phyloP scores from a whole-genome alignment of 73 alveolate genomes.

The Paramecium tetraurelia region DNA sequence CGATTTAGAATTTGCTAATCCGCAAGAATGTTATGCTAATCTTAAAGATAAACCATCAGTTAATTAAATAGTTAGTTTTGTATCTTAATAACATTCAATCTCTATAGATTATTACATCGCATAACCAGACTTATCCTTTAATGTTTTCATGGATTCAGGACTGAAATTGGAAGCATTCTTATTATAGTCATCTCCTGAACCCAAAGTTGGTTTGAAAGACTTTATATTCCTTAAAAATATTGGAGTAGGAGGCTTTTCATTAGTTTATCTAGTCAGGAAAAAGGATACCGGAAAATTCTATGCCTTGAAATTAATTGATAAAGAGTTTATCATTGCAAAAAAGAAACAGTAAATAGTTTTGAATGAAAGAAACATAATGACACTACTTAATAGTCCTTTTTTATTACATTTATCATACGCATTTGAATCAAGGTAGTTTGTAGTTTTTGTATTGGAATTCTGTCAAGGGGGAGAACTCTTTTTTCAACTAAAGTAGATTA shows the following conservation, averaged over 20 bases:
- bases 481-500: conserved; percentile 69
- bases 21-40: conserved; percentile 13
- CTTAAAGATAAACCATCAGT: conserved; percentile 38
- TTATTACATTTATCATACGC: conserved; percentile 75
- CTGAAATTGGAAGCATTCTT: conserved; percentile 31
- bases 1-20: conserved; percentile 33
- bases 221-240: conserved; percentile 70
- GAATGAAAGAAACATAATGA: conserved; percentile 70
- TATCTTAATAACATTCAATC: neutral
- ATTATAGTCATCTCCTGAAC: neutral
- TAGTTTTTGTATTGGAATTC: conserved; percentile 77
- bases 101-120: conserved; percentile 32
- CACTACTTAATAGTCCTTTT: conserved; percentile 67
- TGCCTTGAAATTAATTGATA: conserved; percentile 81
- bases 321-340: conserved; percentile 69
- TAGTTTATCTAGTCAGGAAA: conserved; percentile 78
- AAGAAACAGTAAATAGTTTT: conserved; percentile 65
- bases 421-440: conserved; percentile 68
- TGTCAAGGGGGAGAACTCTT: conserved; percentile 93
- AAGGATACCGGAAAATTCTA: conserved; percentile 85
- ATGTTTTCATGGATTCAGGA: neutral
- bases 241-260: conserved; percentile 90
- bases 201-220: conserved; percentile 49
- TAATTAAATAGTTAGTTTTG: conserved; percentile 14
- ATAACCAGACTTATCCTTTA: neutral